phyloP scores from a whole-genome alignment of 2,329 filamentous ascomycete species.

The Fusarium goolgardi region DNA sequence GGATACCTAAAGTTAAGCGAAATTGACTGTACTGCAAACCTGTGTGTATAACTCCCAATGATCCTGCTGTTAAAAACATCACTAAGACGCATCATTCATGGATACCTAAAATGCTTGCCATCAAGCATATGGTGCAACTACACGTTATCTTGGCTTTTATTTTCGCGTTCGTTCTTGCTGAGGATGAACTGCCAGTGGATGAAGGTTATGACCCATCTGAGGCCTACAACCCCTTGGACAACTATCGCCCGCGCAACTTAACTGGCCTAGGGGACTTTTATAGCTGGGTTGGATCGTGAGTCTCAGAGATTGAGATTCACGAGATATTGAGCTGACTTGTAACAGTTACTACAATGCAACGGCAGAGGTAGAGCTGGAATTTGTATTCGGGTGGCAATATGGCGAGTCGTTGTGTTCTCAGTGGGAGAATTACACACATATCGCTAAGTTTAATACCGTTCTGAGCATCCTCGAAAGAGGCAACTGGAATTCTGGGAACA shows the following conservation, averaged over 20 bases:
- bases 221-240: not conserved
- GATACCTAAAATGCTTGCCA: accelerated
- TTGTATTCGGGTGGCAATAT: not conserved
- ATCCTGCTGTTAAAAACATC: not conserved
- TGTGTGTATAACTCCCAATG: not conserved
- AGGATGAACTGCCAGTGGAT: not conserved
- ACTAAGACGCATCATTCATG: not conserved
- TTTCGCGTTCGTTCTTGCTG: not conserved
- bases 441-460: not conserved
- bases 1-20: not conserved
- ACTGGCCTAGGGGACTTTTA: slow-evolving; percentile 3
- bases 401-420: not conserved
- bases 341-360: slow-evolving; percentile 14
- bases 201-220: not conserved
- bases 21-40: not conserved
- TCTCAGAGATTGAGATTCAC: accelerated
- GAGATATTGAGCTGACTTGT: accelerated
- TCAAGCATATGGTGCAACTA: not conserved
- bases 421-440: not conserved
- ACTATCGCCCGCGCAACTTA: not conserved
- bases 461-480: not conserved
- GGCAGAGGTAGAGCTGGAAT: not conserved
- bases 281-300: slow-evolving; percentile 13
- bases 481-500: not conserved
- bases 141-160: accelerated